A percentile compares a stretch with the other conserved stretches of the same genome.
phyloP scores from a whole-genome alignment of 176 grass and related monocot species.

The Ensete glaucum region DNA sequence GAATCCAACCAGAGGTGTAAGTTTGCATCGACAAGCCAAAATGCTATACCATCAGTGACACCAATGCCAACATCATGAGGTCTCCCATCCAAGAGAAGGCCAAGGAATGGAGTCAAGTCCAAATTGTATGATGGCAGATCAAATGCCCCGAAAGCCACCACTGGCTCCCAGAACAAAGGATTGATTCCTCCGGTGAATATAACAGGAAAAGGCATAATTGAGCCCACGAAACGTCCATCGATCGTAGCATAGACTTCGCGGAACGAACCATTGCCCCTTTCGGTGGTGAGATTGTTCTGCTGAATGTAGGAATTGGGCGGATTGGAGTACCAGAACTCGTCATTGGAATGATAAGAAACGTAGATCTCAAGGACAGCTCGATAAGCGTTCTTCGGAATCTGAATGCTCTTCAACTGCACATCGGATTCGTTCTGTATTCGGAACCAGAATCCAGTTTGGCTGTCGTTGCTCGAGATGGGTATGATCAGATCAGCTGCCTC shows the following conservation, averaged over 20 bases:
- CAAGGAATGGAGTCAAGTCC: constrained; percentile 83
- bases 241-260: constrained; percentile 65
- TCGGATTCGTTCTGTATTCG: constrained; percentile 56
- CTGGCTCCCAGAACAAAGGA: constrained; percentile 84
- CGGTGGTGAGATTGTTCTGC: constrained; percentile 65
- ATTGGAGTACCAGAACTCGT: constrained; percentile 97
- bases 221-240: constrained; percentile 50
- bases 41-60: constrained; percentile 59
- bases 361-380: constrained; percentile 66
- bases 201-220: constrained; percentile 73
- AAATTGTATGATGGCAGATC: constrained; percentile 70
- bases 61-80: constrained; percentile 50
- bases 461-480: constrained; percentile 38
- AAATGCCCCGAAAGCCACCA: constrained; percentile 74
- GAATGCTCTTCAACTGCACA: constrained; percentile 18
- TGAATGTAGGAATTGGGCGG: constrained; percentile 72
- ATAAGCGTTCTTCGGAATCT: constrained; percentile 63
- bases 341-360: constrained; percentile 67
- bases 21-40: constrained; percentile 85
- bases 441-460: constrained; percentile 62
- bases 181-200: constrained; percentile 91
- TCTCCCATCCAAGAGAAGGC: constrained; percentile 44
- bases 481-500: constrained; percentile 63
- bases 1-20: constrained; percentile 84
- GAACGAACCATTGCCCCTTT: constrained; percentile 64